phyloP scores from a whole-genome alignment of 106 monocot genomes.

The Acorus gramineus region DNA sequence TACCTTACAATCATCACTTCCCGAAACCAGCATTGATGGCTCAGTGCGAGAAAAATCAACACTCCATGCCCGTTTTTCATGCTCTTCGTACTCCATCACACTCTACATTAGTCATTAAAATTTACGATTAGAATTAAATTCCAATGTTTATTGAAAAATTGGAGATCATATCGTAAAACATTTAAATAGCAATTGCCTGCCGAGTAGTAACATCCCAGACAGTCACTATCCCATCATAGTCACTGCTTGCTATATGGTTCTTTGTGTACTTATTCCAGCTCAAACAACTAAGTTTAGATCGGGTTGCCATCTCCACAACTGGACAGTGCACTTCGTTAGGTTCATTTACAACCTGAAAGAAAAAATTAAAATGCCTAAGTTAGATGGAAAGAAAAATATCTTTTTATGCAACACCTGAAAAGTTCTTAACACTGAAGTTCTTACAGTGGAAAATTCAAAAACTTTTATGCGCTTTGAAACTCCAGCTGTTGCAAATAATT shows the following conservation, averaged over 20 bases:
- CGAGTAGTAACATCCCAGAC: slow-evolving; percentile 95
- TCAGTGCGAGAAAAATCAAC: slow-evolving; percentile 96
- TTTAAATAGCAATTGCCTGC: slow-evolving; percentile 38
- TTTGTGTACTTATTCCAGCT: slow-evolving; percentile 98
- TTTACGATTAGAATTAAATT: too few relatives aligned
- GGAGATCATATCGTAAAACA: too few relatives aligned
- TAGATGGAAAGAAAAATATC: neutral
- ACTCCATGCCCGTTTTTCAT: slow-evolving; percentile 98
- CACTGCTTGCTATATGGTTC: slow-evolving; percentile 91
- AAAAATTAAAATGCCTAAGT: neutral
- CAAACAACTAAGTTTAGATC: slow-evolving; percentile 96
- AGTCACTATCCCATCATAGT: slow-evolving; percentile 95
- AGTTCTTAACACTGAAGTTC: neutral
- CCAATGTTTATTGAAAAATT: too few relatives aligned
- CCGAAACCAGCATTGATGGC: slow-evolving; percentile 93
- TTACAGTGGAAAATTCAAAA: slow-evolving; percentile 85
- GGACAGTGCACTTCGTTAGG: slow-evolving; percentile 84
- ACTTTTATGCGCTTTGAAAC: slow-evolving; percentile 97
- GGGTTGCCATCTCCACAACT: slow-evolving; percentile 88
- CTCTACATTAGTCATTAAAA: slow-evolving; percentile 32
- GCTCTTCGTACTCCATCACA: slow-evolving; percentile 98
- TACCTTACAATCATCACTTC: slow-evolving; percentile 98
- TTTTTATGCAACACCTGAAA: too few relatives aligned
- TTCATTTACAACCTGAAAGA: slow-evolving; percentile 81
- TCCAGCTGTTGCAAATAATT: slow-evolving; percentile 96